phyloP scores from a whole-genome alignment of 257 asterid species.

The Buddleja alternifolia region DNA sequence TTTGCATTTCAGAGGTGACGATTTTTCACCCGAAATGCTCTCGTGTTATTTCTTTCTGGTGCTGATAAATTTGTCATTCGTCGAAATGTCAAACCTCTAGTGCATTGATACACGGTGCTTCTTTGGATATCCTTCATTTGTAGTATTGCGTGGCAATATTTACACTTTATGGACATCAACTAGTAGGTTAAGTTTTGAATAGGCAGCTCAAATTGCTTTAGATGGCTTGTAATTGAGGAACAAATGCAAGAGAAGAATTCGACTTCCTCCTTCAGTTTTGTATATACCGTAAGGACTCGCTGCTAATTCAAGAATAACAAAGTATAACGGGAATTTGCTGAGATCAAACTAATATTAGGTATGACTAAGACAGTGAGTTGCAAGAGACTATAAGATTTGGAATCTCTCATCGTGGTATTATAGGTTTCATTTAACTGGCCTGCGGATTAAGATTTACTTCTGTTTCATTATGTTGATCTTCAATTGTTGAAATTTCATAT shows the following conservation, averaged over 20 bases:
- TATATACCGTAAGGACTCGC: not conserved
- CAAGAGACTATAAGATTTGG: not conserved
- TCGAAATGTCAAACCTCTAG: conserved; percentile 4
- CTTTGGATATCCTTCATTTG: not conserved
- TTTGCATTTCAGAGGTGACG: not conserved
- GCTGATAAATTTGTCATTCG: not conserved
- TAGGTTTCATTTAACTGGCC: not conserved
- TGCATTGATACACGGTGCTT: not conserved
- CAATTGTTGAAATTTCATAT: not conserved
- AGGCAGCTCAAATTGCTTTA: not conserved
- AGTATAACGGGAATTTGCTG: not conserved
- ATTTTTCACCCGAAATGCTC: not conserved
- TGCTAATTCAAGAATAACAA: not conserved
- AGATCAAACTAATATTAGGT: not conserved
- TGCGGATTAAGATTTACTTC: not conserved
- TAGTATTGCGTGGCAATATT: not conserved
- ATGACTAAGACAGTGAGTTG: not conserved
- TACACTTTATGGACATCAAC: not conserved
- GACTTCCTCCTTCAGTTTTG: not conserved
- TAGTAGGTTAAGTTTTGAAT: conserved; percentile 1
- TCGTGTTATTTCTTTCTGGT: not conserved
- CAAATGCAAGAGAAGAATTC: not conserved
- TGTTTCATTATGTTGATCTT: not conserved
- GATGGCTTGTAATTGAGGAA: not conserved
- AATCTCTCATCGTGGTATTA: not conserved